Percentiles rank a stretch among this genome's conserved stretches.
phyloP scores from a whole-genome alignment of 2,329 filamentous ascomycete species.

The Calonectria multiphialidica region DNA sequence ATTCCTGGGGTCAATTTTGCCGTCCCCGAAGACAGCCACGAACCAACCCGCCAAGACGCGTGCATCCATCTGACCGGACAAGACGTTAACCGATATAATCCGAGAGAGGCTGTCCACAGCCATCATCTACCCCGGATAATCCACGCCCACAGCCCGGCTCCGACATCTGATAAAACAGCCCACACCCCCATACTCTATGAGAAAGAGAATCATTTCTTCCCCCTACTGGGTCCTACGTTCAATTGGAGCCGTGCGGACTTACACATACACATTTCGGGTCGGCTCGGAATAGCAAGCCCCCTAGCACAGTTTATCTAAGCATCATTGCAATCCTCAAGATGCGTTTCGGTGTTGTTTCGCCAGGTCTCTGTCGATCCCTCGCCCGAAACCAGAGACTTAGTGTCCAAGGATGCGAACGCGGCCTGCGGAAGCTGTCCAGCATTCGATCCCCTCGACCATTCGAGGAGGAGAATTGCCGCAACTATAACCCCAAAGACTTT shows the following conservation, averaged over 20 bases:
- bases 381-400: constrained; percentile 16
- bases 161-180: constrained; percentile 7
- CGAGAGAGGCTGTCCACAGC: constrained; percentile 13
- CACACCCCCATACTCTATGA: background rate
- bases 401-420: constrained; percentile 1
- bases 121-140: background rate
- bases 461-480: constrained; percentile 41
- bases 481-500: constrained; percentile 44
- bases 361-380: constrained; percentile 24
- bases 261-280: background rate
- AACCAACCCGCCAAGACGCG: constrained; percentile 9
- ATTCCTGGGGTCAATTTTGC: background rate
- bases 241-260: background rate
- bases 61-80: constrained; percentile 28
- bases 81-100: constrained; percentile 26
- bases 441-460: constrained; percentile 19
- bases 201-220: background rate
- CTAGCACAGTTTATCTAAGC: background rate
- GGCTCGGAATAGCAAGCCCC: background rate
- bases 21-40: background rate
- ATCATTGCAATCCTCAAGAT: background rate
- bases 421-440: constrained; percentile 27
- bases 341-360: constrained; percentile 26
- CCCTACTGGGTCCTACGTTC: background rate
- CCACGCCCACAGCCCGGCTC: background rate